Evolutionary conservation across 495 filamentous ascomycete genomes (phyloP).

Genomic region (Penicillium canescens): DNA sequence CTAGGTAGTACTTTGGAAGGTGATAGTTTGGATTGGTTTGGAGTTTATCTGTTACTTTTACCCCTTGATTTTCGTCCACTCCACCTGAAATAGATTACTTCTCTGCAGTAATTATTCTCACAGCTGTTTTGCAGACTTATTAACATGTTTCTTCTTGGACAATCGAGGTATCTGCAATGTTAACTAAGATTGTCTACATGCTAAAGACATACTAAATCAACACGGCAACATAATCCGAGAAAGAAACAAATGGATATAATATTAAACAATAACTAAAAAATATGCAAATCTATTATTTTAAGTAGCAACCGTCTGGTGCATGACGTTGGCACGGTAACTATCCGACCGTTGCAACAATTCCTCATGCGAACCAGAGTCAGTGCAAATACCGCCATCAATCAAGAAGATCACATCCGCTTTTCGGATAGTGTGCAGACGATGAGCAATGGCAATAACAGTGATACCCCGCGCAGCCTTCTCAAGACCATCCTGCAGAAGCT

Average conservation of each 20-base stretch:
- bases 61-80: too few relatives aligned
- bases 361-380: slow-evolving; percentile 68
- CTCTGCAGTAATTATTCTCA: too few relatives aligned
- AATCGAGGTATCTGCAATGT: too few relatives aligned
- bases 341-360: slow-evolving; percentile 61
- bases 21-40: not conserved
- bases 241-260: slow-evolving; percentile 1
- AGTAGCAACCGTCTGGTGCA: slow-evolving; percentile 41
- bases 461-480: slow-evolving; percentile 67
- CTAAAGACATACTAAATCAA: too few relatives aligned
- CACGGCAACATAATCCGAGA: too few relatives aligned
- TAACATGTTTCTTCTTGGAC: too few relatives aligned
- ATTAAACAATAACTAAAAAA: slow-evolving; percentile 3
- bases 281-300: slow-evolving; percentile 9
- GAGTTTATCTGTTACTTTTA: too few relatives aligned
- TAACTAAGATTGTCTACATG: too few relatives aligned
- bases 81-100: too few relatives aligned
- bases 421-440: slow-evolving; percentile 72
- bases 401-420: slow-evolving; percentile 77
- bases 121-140: too few relatives aligned
- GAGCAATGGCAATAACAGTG: slow-evolving; percentile 77
- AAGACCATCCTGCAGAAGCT: slow-evolving; percentile 67
- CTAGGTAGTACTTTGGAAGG: not conserved
- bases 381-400: slow-evolving; percentile 64
- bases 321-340: slow-evolving; percentile 57